Evolutionary conservation across 2,329 filamentous ascomycete genomes (phyloP).

Genomic region (Cladosporium sp.): DNA sequence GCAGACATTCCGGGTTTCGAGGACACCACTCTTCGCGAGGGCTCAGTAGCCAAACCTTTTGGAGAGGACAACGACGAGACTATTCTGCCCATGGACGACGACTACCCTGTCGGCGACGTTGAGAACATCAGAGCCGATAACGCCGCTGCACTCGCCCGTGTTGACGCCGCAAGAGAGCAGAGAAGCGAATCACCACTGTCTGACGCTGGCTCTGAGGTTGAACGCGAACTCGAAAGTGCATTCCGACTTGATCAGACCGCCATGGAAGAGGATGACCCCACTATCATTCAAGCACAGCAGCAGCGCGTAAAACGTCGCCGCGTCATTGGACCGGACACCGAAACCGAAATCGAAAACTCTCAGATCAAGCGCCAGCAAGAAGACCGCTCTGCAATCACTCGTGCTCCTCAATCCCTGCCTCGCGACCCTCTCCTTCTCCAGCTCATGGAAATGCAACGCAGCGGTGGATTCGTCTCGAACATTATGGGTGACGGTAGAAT

Average conservation of each 20-base stretch:
- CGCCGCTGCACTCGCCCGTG: constrained; percentile 37
- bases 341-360: constrained; percentile 72
- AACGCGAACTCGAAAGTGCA: constrained; percentile 66
- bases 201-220: constrained; percentile 51
- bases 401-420: constrained; percentile 77
- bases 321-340: constrained; percentile 75
- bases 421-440: constrained; percentile 83
- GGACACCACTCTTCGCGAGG: constrained; percentile 32
- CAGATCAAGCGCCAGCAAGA: constrained; percentile 85
- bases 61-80: constrained; percentile 28
- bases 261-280: constrained; percentile 45
- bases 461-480: constrained; percentile 82
- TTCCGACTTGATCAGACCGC: constrained; percentile 40
- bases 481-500: constrained; percentile 76
- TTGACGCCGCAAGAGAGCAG: constrained; percentile 43
- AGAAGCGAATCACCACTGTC: constrained; percentile 56
- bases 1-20: constrained; percentile 51
- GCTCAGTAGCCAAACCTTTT: constrained; percentile 21
- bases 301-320: constrained; percentile 79
- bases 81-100: constrained; percentile 30
- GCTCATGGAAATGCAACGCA: constrained; percentile 88
- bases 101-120: constrained; percentile 45
- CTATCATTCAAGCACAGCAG: constrained; percentile 57
- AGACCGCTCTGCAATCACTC: constrained; percentile 83
- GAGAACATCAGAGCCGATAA: constrained; percentile 44